Percentiles rank a stretch among this genome's conserved stretches.
Conservation (phyloP, 306 rosid species). For the Sophora flavescens region DNA sequence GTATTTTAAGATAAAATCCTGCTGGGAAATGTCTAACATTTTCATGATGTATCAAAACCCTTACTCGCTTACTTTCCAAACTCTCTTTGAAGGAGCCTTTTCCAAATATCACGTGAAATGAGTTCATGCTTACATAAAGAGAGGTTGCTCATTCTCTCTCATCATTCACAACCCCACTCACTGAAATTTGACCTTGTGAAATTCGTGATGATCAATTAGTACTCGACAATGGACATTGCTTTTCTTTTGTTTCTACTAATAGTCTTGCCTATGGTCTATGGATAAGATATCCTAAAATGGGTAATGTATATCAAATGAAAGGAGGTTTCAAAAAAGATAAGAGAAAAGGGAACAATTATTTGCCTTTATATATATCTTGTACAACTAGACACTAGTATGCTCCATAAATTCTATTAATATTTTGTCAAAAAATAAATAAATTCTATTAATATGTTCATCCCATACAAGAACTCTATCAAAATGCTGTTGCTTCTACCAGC, state of each 20-base stretch:
- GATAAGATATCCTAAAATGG: not conserved
- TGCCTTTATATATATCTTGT: not conserved
- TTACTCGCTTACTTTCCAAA: too few relatives aligned
- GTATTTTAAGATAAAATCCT: too few relatives aligned
- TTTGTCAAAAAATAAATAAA: too few relatives aligned
- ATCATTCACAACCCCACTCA: not conserved
- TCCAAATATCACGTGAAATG: not conserved
- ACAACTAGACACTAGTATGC: not conserved
- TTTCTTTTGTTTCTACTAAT: not conserved
- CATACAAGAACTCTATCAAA: conserved; percentile 15
- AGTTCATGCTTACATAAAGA: not conserved
- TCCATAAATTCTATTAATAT: not conserved
- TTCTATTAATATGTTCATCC: not conserved
- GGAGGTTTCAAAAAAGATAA: too few relatives aligned
- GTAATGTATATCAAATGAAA: too few relatives aligned
- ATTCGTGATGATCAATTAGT: not conserved
- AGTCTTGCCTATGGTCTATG: not conserved
- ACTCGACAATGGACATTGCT: not conserved
- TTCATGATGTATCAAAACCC: too few relatives aligned
- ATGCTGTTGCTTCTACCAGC: conserved; percentile 22
- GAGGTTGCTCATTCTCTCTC: not conserved
- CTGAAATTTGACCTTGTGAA: not conserved
- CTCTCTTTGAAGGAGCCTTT: too few relatives aligned
- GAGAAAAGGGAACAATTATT: not conserved
- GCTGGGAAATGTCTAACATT: too few relatives aligned